These are phyloP conservation scores for Pleurotus sapidus DNA, from an alignment of 768 basidiomycete genomes.

Conservation along the genomic window DNA sequence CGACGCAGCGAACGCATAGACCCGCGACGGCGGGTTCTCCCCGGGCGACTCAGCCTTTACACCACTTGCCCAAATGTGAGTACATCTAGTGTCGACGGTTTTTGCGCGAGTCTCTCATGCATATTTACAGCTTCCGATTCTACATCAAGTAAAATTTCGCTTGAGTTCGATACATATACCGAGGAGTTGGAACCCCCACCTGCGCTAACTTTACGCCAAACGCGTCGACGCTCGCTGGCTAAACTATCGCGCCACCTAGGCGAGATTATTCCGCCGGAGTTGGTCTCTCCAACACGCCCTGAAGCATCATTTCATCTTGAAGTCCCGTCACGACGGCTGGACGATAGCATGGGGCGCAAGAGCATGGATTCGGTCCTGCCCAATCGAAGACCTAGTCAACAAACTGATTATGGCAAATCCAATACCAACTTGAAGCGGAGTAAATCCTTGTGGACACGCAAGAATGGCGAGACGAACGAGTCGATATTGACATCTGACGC, in stretches of 20 bases:
- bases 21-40: slow-evolving; percentile 1
- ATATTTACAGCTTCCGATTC: not conserved
- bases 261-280: slow-evolving; percentile 32
- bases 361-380: slow-evolving; percentile 6
- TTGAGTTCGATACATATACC: not conserved
- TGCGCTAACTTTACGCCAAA: not conserved
- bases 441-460: slow-evolving; percentile 25
- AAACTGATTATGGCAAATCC: not conserved
- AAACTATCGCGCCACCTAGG: slow-evolving; percentile 13
- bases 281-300: slow-evolving; percentile 16
- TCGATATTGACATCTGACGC: not conserved
- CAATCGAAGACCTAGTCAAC: not conserved
- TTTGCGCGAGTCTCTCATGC: not conserved
- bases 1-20: not conserved
- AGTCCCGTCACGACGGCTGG: slow-evolving; percentile 4
- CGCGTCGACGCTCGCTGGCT: slow-evolving; percentile 8
- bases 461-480: not conserved
- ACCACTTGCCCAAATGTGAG: not conserved
- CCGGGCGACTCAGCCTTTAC: not conserved
- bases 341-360: not conserved
- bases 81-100: not conserved
- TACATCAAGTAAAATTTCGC: not conserved
- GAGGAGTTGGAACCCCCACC: not conserved
- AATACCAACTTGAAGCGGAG: slow-evolving; percentile 20
- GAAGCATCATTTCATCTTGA: slow-evolving; percentile 2